Conservation (phyloP, 257 asterid genomes). For the Salvia miltiorrhiza region DNA sequence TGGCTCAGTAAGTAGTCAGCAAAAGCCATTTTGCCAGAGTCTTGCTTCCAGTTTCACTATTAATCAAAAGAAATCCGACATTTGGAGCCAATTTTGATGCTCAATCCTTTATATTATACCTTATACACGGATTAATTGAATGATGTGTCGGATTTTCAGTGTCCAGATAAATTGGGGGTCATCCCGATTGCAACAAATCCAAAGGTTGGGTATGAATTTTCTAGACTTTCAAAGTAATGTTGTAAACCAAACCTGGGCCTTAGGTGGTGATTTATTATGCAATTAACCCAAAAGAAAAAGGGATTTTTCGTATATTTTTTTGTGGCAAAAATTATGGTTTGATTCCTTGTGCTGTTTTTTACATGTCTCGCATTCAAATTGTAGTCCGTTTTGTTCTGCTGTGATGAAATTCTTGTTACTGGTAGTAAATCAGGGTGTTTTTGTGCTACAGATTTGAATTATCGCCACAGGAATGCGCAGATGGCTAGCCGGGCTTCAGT, state of each 20-base stretch:
- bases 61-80: neutral
- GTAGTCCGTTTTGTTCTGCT: neutral
- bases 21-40: neutral
- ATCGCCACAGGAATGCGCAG: slow-evolving; percentile 96
- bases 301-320: too few species aligned
- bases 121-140: too few species aligned
- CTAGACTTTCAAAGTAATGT: too few species aligned
- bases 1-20: neutral
- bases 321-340: neutral
- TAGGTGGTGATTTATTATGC: too few species aligned
- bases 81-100: too few species aligned
- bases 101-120: too few species aligned
- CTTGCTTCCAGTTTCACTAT: neutral
- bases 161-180: too few species aligned
- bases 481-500: slow-evolving; percentile 98
- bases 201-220: too few species aligned
- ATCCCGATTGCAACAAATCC: too few species aligned
- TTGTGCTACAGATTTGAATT: slow-evolving; percentile 67
- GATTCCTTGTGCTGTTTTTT: neutral
- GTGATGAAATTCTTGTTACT: neutral
- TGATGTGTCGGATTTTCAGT: too few species aligned
- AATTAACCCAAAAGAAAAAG: too few species aligned
- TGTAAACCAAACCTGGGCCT: too few species aligned
- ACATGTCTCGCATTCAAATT: neutral
- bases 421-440: slow-evolving; percentile 10